Percentiles rank a stretch among this genome's conserved stretches.
Conservation (phyloP, 345 rosid species). For the Erysimum cheiranthoides region DNA sequence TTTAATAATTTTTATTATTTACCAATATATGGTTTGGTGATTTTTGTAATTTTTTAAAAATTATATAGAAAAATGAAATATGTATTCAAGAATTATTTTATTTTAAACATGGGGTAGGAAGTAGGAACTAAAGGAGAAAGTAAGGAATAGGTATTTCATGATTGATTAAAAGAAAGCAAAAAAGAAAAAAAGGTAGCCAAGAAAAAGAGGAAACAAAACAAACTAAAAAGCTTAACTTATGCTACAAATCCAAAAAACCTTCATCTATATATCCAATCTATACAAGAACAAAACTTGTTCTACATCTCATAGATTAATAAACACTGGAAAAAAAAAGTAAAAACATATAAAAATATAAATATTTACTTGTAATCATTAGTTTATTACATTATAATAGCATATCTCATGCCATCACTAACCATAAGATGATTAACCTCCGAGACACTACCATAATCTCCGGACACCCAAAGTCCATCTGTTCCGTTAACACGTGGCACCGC, state of each 20-base stretch:
- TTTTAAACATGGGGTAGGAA: not conserved
- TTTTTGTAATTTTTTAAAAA: not conserved
- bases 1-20: not conserved
- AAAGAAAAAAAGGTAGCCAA: not conserved
- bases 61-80: no score
- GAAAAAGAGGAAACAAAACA: not conserved
- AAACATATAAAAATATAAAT: not conserved
- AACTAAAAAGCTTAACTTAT: not conserved
- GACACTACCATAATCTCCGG: slow-evolving; percentile 60
- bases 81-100: not conserved
- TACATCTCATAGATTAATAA: slow-evolving; percentile 28
- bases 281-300: slow-evolving; percentile 35
- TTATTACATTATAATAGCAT: slow-evolving; percentile 84
- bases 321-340: not conserved
- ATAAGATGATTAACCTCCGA: slow-evolving; percentile 86
- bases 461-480: slow-evolving; percentile 73
- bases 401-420: slow-evolving; percentile 91
- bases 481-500: slow-evolving; percentile 70
- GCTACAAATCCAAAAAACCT: not conserved
- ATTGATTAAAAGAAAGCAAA: not conserved
- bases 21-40: not conserved
- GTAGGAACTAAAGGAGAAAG: not conserved
- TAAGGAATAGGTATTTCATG: not conserved
- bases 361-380: not conserved
- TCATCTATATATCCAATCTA: not conserved